Evolutionary conservation across 202 grass and related monocot genomes (phyloP).

Genomic region (Panicum hallii): DNA sequence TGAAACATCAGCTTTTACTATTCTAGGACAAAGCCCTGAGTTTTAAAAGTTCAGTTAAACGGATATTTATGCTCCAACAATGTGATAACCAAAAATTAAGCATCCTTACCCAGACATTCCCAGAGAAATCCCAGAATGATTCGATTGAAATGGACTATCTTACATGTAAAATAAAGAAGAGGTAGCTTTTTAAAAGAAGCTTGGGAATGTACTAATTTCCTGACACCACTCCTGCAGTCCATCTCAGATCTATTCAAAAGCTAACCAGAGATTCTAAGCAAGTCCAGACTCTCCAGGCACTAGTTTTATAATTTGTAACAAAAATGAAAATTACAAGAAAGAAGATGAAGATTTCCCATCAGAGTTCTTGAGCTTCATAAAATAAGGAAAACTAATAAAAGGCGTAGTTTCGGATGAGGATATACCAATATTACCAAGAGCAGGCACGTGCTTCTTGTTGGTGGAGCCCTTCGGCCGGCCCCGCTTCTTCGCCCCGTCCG

Average conservation of each 20-base stretch:
- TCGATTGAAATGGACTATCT: background rate
- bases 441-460: constrained; percentile 77
- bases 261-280: constrained; percentile 29
- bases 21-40: background rate
- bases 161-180: constrained; percentile 37
- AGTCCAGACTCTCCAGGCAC: constrained; percentile 28
- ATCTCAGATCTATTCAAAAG: constrained; percentile 51
- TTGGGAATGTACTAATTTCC: constrained; percentile 30
- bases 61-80: constrained; percentile 2
- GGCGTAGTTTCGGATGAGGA: background rate
- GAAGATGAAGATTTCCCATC: background rate
- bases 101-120: constrained; percentile 7
- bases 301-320: constrained; percentile 9
- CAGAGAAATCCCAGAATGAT: constrained; percentile 3
- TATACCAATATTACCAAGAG: constrained; percentile 55
- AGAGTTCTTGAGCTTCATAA: constrained; percentile 17
- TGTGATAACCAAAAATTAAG: constrained; percentile 9
- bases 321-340: background rate
- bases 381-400: constrained; percentile 41
- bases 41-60: constrained; percentile 4
- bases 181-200: constrained; percentile 5
- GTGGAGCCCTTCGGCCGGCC: constrained; percentile 86
- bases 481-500: constrained; percentile 71
- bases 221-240: constrained; percentile 35
- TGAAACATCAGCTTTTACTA: background rate